Base-by-base conservation (phyloP, 352 stramenopile genomes). In the Phytophthora quininea region DNA sequence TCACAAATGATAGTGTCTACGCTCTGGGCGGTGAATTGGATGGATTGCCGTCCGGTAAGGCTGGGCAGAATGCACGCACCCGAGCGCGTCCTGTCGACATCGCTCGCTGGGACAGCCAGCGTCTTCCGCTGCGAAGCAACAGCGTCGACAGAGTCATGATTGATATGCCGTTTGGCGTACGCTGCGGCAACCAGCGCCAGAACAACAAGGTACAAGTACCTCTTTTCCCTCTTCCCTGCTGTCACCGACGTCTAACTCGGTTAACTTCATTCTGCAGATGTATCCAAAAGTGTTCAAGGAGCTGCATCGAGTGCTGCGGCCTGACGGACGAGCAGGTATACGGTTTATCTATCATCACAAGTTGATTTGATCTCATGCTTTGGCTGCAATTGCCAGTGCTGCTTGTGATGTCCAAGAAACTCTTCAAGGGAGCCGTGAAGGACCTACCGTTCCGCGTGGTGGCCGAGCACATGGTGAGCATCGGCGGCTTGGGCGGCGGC, bases 351-450 rank as follows among this genome's bases (percentile, higher is more conserved):
- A 5, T 10, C 3, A 12, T 35, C 8, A n/a, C 42, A 1, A 27
- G 3, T 12, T 9, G 29, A 35, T 47, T 37, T 3, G 33, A 9
- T 15, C 27, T 1, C 45, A 4, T 57, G 30, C 15, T 33, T 64
- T 42, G 65, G 14, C n/a, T 55, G 3, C 40, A 10, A 10, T 47
- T 30, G 32, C n/a, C 55, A 75, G 86, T 94, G 8, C 58, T 94
- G n/a, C 76, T 94, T 2, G 74, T 87, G n/a, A 85, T 90, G 60
- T 88, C 86, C 55, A 92, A 92, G 69, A 94, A 94, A 58, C 73
- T 90, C 30, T 89, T 91, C 58, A 73, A 80, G 50, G 73, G 82
- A n/a, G 80, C 67, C 6, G 64, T 92, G 15, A 73, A 79, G 40
- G 71, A 83, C 43, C 62, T 84, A 1, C 60, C 69, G 19, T 74